phyloP scores from a whole-genome alignment of 352 stramenopile species.

The Pythium phragmitis region DNA sequence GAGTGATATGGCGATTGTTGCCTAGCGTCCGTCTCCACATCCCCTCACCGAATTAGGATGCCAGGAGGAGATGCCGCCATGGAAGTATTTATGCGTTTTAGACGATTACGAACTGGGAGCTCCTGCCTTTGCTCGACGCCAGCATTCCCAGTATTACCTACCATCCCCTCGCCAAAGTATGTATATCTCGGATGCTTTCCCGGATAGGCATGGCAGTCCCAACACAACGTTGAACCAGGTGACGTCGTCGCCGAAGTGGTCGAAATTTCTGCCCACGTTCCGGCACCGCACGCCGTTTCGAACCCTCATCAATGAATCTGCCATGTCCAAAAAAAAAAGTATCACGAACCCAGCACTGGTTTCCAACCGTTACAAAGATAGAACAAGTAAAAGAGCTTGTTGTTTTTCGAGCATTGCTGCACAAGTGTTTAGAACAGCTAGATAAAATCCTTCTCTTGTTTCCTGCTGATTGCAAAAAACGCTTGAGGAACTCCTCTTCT shows the following conservation, averaged over 20 bases:
- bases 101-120: background rate
- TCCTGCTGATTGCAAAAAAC: background rate
- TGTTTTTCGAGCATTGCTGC: background rate
- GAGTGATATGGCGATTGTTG: background rate
- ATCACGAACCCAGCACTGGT: background rate
- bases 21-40: background rate
- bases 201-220: too few species aligned
- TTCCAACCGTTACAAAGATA: background rate
- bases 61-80: background rate
- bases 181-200: background rate
- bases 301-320: slow-evolving; percentile 4
- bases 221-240: too few species aligned
- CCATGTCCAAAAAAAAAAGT: slow-evolving; percentile 1
- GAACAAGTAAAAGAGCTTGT: background rate
- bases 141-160: too few species aligned
- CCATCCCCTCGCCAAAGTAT: background rate
- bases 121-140: background rate
- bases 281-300: background rate
- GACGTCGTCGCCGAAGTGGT: background rate
- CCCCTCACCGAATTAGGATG: background rate
- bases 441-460: background rate
- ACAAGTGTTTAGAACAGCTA: background rate
- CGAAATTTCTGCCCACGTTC: slow-evolving; percentile 7
- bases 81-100: background rate
- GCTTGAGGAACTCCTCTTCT: background rate